Percentiles rank a stretch among this genome's conserved stretches.
Conservation (phyloP, 140 eudicot genomes). For the Senecio squalidus region DNA sequence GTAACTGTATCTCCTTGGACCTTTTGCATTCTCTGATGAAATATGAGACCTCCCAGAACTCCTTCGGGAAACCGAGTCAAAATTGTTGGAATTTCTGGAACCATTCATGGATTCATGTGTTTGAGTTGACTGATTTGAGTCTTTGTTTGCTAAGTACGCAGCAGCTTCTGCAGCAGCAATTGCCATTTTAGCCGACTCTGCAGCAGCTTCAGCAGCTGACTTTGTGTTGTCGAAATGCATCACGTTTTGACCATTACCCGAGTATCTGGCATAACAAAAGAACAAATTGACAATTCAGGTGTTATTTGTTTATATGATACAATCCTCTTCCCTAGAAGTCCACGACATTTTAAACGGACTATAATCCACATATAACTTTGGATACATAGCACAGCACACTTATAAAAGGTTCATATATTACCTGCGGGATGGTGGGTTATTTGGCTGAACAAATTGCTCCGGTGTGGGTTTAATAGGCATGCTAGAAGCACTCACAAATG, state of each 20-base stretch:
- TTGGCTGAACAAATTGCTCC: too few species aligned
- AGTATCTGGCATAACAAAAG: conserved; percentile 18
- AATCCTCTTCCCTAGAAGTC: not conserved
- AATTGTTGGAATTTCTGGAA: not conserved
- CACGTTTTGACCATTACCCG: conserved; percentile 31
- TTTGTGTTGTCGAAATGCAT: conserved; percentile 59
- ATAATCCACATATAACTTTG: not conserved
- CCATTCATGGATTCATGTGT: conserved; percentile 15
- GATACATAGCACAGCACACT: too few species aligned
- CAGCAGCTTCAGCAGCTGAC: conserved; percentile 93
- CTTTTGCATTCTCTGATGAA: conserved; percentile 10
- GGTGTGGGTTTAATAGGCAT: conserved; percentile 54
- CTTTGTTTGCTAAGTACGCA: conserved; percentile 62
- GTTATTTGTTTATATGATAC: not conserved
- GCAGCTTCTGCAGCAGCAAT: conserved; percentile 97
- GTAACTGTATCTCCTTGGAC: conserved; percentile 65
- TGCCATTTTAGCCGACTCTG: conserved; percentile 80
- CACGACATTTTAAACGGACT: not conserved
- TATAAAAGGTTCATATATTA: too few species aligned
- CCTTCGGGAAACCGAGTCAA: conserved; percentile 18
- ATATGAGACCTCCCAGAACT: conserved; percentile 26
- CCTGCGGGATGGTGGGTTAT: conserved; percentile 45
- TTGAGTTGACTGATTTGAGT: conserved; percentile 28
- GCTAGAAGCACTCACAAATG: conserved; percentile 73
- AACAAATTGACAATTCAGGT: not conserved